Evolutionary conservation across 169 alveolate genomes (phyloP), one percentile per base, ranked within the genome.

Genomic region (Cryptosporidium ubiquitum): DNA sequence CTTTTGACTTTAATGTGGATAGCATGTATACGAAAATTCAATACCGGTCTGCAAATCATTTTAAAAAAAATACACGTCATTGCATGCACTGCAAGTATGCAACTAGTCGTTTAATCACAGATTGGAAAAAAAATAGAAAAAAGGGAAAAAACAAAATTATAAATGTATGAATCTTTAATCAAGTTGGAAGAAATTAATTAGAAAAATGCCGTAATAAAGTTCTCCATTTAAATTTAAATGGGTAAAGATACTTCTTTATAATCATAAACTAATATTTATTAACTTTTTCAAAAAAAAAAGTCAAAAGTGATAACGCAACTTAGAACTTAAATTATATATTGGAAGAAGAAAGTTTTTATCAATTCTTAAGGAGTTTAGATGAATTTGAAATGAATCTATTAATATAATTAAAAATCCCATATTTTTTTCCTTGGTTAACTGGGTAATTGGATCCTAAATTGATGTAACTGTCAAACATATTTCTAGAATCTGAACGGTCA

Each of bases 401-500:
- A 12, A 52, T 52, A 51, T 73, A 73, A 52, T 35, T 40, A 47
- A 70, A 49, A 70, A 70, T n/a, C 7, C 66, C 57, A 37, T 70
- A 49, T 70, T 70, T 70, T 23, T 29, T 73, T 18, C 10, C 26
- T 39, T 73, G 85, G 49, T 23, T 18, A 55, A 9, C 37, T 29
- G 70, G 70, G 29, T 10, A 20, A 31, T 73, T 73, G 42, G 85
- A 73, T 1, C 29, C 55, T n/a, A 58, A 14, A 23, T 55, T 26
- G 29, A 64, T 64, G 26, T 20, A 64, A 10, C 71, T 35, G 39
- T 73, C 85, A 58, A 73, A 73, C 18, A 73, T n/a, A 55, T 73
- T 73, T 23, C 18, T 49, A 16, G 85, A 73, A 33, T 58, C 68
- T 2, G 85, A 73, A n/a, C 89, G 64, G 16, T 79, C 75, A 64